Evolutionary conservation across 129 eudicot species (phyloP).

Genomic region (Artemisia annua): DNA sequence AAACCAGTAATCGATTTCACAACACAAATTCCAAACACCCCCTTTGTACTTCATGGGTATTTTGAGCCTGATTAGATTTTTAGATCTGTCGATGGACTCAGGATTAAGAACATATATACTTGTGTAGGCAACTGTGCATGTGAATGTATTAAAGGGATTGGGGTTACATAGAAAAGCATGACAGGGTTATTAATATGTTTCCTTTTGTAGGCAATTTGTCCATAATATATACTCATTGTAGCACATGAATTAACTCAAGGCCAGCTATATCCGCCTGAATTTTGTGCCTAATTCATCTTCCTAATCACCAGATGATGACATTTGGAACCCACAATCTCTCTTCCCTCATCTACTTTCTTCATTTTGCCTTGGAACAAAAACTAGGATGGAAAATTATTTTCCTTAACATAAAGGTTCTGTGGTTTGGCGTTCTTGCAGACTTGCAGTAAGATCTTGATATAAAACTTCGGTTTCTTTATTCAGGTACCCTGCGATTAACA

Average conservation of each 20-base stretch:
- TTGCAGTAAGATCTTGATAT: constrained; percentile 8
- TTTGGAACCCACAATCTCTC: too few relatives aligned
- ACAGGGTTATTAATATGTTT: too few relatives aligned
- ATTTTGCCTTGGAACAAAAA: too few relatives aligned
- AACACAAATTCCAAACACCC: too few relatives aligned
- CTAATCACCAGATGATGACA: too few relatives aligned
- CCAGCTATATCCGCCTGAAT: too few relatives aligned
- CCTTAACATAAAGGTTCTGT: background rate
- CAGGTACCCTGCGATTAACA: constrained; percentile 98
- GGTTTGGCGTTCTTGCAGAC: background rate
- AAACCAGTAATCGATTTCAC: too few relatives aligned
- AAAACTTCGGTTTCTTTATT: background rate
- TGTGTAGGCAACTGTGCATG: constrained; percentile 2
- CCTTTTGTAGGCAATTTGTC: too few relatives aligned
- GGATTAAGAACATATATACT: background rate
- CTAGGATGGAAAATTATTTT: too few relatives aligned
- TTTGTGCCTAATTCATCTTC: too few relatives aligned
- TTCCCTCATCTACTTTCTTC: too few relatives aligned
- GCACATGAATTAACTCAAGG: background rate
- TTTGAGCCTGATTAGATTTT: background rate
- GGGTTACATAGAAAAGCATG: background rate
- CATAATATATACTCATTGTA: background rate
- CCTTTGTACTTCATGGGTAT: background rate
- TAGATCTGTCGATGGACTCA: background rate
- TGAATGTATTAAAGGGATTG: background rate